phyloP scores from a whole-genome alignment of 1,284 basidiomycete genomes.

The Ceraceosorus guamensis region DNA sequence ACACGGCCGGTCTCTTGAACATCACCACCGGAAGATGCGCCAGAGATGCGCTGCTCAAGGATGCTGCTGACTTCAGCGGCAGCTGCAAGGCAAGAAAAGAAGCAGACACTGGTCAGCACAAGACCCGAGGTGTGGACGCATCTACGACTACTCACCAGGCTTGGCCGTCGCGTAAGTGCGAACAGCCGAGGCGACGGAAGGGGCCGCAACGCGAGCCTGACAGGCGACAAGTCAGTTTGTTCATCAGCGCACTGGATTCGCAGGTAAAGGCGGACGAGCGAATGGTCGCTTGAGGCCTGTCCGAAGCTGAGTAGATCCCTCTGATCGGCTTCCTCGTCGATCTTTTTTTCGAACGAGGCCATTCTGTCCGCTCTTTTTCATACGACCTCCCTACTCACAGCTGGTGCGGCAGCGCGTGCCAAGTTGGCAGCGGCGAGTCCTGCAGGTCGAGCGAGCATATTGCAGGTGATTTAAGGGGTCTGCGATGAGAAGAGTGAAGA shows the following conservation, averaged over 20 bases:
- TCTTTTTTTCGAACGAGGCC: not conserved
- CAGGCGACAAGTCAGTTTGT: conserved; percentile 1
- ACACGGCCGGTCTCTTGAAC: conserved; percentile 99
- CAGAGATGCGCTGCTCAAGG: conserved; percentile 95
- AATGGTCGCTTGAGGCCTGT: too few species aligned
- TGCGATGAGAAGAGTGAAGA: too few species aligned
- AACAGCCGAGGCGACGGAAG: conserved; percentile 25
- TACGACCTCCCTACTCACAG: conserved; percentile 24
- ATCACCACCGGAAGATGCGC: conserved; percentile 78
- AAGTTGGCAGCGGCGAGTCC: conserved; percentile 46
- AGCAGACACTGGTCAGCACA: not conserved
- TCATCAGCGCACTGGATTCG: not conserved
- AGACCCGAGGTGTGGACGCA: not conserved
- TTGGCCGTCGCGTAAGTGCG: conserved; percentile 90
- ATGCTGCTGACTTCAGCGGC: conserved; percentile 98
- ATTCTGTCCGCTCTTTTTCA: not conserved
- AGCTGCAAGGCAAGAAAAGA: conserved; percentile 55
- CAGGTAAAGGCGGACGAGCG: not conserved
- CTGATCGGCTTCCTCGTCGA: not conserved
- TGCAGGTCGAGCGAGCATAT: conserved; percentile 43
- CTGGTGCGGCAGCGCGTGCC: conserved; percentile 39
- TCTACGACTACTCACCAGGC: conserved; percentile 61
- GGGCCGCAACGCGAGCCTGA: conserved; percentile 56
- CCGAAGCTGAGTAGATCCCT: not conserved
- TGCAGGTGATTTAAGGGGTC: not conserved